Evolutionary conservation across 805 yeast species (phyloP), one percentile per base, ranked within the genome.

Genomic region (Isabelozyma heimii): DNA sequence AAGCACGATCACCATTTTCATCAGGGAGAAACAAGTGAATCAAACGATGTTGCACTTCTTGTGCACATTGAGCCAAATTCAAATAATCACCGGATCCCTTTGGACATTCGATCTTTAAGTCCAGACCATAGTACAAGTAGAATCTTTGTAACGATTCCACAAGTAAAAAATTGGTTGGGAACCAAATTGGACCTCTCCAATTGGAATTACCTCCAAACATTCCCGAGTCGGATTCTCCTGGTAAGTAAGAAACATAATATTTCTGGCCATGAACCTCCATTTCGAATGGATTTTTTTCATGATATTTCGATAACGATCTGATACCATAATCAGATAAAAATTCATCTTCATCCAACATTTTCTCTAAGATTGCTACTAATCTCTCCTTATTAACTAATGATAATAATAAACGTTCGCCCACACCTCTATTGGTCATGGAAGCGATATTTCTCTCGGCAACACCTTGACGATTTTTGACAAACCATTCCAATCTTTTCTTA

Each of bases 151-250:
- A 73, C 0, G 96, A 83, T 71, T 91, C 97, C 49, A 91, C 89
- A 38, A 91, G 72, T 52, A 91, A 72, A 66, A 91, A 91, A 60
- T 87, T 91, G 10, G 89, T 89, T 16, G 97, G 96, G 76, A 91
- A 90, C 97, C 97, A 91, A 57, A 91, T 90, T 13, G 97, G 97
- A 2, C 97, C 97, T 66, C 97, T 80, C 97, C 97, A 91, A 69
- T 91, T 91, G 17, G 97, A 90, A 66, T 91, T 91, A 50, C 97
- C 97, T 45, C 97, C 97, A 77, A 91, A 91, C 81, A 91, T 81
- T 5, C 96, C 96, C 5, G 95, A 85, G 62, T 89, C 92, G 27
- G 95, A 87, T 62, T 89, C 96, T 28, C 96, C 97, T 5, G 96
- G 86, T 47, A 89, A 78, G 66, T 90, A 89, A 50, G 80, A 79